Conservation (phyloP, 2,329 filamentous ascomycete genomes). For the Ceratocystis eucalypticola region DNA sequence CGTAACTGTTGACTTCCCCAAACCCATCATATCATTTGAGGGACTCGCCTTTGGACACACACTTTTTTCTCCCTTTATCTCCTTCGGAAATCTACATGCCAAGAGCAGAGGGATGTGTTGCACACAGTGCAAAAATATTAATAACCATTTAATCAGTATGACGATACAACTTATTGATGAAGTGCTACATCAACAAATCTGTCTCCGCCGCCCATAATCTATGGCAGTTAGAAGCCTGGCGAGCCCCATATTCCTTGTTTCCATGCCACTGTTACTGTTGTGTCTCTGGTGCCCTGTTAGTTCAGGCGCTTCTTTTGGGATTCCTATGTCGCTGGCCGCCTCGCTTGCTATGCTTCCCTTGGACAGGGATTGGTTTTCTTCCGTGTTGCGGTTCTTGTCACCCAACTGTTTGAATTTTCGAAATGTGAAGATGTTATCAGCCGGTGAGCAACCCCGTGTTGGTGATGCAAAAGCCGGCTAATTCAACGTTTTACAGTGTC, state of each 20-base stretch:
- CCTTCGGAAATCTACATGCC: neutral
- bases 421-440: neutral
- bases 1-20: neutral
- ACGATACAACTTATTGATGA: neutral
- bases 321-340: neutral
- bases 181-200: neutral
- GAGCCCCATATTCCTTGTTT: neutral
- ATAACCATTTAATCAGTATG: neutral
- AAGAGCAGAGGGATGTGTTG: neutral
- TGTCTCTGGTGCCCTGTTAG: neutral
- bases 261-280: neutral
- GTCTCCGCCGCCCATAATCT: neutral
- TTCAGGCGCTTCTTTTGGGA: neutral
- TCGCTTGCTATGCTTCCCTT: neutral
- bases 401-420: neutral
- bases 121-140: neutral
- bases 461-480: neutral
- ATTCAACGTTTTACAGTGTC: no score
- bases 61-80: neutral
- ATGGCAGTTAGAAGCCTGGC: neutral
- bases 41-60: neutral
- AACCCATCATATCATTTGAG: neutral
- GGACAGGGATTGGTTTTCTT: neutral
- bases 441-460: neutral
- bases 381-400: no score